Evolutionary conservation across 106 monocot species (phyloP).

Genomic region (Vanilla planifolia): DNA sequence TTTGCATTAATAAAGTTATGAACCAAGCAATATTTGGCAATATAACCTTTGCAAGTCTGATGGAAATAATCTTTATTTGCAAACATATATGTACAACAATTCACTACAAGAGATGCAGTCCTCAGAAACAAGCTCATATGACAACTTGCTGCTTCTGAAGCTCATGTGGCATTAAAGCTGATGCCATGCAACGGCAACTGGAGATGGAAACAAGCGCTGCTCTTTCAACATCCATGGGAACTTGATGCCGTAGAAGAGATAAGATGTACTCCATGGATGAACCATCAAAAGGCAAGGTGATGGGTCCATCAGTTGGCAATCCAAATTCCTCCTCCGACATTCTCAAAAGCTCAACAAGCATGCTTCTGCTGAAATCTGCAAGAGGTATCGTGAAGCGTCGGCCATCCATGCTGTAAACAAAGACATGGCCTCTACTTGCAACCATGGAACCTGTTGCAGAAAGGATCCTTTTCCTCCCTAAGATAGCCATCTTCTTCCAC

Average conservation of each 20-base stretch:
- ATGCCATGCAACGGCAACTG: background rate
- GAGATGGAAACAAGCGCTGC: conserved; percentile 17
- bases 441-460: background rate
- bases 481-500: conserved; percentile 24
- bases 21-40: no score
- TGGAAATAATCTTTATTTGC: no score
- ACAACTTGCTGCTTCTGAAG: no score
- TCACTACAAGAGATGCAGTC: no score
- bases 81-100: no score
- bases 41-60: no score
- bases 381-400: background rate
- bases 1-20: no score
- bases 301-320: background rate
- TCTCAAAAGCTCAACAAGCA: background rate
- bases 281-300: background rate
- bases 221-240: conserved; percentile 17
- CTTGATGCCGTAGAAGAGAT: background rate
- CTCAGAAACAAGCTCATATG: no score
- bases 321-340: conserved; percentile 8
- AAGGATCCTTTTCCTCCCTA: conserved; percentile 1
- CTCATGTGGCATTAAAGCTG: no score
- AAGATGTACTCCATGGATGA: conserved; percentile 4
- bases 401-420: conserved; percentile 4
- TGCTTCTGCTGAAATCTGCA: background rate
- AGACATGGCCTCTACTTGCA: conserved; percentile 11